Conservation (phyloP, 225 moss, liverwort and hornwort genomes). For the Pseudoscleropodium purum region DNA sequence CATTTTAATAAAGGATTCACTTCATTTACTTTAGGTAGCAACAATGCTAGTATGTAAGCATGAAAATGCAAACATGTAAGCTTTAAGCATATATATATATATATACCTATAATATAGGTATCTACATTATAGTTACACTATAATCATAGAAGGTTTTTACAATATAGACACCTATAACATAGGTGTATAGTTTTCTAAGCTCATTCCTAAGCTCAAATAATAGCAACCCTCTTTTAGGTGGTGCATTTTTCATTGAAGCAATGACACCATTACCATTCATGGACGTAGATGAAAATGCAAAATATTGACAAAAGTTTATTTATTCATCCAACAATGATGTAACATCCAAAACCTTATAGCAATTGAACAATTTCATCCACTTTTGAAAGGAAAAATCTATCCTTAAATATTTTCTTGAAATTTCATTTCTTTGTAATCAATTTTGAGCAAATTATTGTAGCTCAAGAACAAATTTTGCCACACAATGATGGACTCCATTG, state of each 20-base stretch:
- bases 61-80: no score
- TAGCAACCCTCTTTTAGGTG: background rate
- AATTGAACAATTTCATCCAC: background rate
- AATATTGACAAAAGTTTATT: background rate
- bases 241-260: background rate
- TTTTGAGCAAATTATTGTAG: background rate
- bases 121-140: no score
- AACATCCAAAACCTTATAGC: background rate
- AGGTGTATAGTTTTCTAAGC: no score
- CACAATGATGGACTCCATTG: rapidly evolving
- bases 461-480: background rate
- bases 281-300: rapidly evolving
- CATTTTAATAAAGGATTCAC: no score
- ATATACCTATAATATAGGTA: no score
- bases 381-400: background rate
- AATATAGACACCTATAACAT: no score
- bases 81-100: no score
- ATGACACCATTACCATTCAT: no score
- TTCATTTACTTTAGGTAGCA: background rate
- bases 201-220: no score
- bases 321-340: background rate
- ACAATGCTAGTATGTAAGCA: no score
- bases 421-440: no score
- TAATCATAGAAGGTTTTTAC: no score
- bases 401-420: rapidly evolving